Evolutionary conservation across 805 yeast genomes (phyloP).

Genomic region (Pichia sporocuriosa): DNA sequence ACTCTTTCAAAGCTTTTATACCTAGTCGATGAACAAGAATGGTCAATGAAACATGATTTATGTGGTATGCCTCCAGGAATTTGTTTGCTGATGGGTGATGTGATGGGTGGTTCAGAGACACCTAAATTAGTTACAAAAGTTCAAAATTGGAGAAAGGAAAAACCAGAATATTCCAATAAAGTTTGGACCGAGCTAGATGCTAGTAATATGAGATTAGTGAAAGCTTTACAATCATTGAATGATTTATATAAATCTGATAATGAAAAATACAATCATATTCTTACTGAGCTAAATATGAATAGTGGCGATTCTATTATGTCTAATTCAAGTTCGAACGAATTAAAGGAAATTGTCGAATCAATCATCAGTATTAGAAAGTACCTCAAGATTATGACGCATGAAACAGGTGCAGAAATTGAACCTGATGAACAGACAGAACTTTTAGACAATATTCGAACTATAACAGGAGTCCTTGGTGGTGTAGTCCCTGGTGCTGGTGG

Average conservation of each 20-base stretch:
- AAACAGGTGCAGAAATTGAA: conserved; percentile 81
- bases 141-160: conserved; percentile 53
- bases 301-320: background rate
- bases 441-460: conserved; percentile 47
- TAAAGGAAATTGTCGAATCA: conserved; percentile 30
- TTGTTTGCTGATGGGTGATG: conserved; percentile 84
- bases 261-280: conserved; percentile 29
- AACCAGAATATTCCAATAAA: conserved; percentile 42
- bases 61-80: conserved; percentile 65
- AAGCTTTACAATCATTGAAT: conserved; percentile 38
- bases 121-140: conserved; percentile 82
- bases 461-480: conserved; percentile 85
- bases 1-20: conserved; percentile 22
- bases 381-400: conserved; percentile 53
- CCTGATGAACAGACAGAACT: conserved; percentile 70
- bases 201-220: conserved; percentile 54
- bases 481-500: conserved; percentile 99
- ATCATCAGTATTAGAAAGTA: conserved; percentile 46
- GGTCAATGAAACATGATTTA: conserved; percentile 53
- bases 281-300: conserved; percentile 18
- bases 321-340: background rate
- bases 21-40: conserved; percentile 39
- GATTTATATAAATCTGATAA: conserved; percentile 27
- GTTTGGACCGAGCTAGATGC: conserved; percentile 51
- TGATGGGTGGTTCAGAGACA: conserved; percentile 87